Evolutionary conservation across 2,329 filamentous ascomycete species (phyloP).

Genomic region (Cucurbitaria berberidis): DNA sequence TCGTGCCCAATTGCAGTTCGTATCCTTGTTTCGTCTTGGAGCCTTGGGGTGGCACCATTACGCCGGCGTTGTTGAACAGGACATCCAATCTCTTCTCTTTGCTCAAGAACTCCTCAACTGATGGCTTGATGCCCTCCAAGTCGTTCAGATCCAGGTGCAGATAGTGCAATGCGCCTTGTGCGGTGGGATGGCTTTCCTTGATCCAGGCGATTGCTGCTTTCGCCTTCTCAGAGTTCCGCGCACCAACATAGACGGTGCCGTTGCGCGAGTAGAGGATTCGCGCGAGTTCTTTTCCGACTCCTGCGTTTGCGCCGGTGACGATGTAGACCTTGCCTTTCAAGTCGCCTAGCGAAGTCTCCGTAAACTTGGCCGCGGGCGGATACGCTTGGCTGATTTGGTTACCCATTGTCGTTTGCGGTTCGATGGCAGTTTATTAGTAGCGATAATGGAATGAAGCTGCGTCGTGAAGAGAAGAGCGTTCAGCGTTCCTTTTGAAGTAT

Average conservation of each 20-base stretch:
- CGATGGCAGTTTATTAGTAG: not conserved
- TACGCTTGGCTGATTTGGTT: constrained; percentile 24
- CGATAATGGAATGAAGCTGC: not conserved
- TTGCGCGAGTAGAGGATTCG: constrained; percentile 62
- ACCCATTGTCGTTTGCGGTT: constrained; percentile 13
- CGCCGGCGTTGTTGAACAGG: constrained; percentile 48
- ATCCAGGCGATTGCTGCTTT: constrained; percentile 57
- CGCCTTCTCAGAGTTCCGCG: constrained; percentile 48
- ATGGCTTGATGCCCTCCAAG: constrained; percentile 46
- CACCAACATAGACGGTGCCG: constrained; percentile 63
- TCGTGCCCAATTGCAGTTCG: constrained; percentile 48
- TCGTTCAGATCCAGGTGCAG: constrained; percentile 51
- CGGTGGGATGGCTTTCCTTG: constrained; percentile 30
- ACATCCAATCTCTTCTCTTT: constrained; percentile 53
- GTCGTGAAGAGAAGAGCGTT: not conserved
- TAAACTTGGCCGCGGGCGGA: constrained; percentile 23
- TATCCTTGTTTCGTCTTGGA: constrained; percentile 28
- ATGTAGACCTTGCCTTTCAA: constrained; percentile 58
- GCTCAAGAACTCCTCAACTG: constrained; percentile 46
- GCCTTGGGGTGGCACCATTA: constrained; percentile 39
- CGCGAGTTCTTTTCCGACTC: constrained; percentile 60
- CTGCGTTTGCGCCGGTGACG: constrained; percentile 58
- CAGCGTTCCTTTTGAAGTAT: not conserved
- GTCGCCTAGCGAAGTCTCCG: constrained; percentile 39
- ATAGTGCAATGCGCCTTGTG: constrained; percentile 24